Evolutionary conservation across 306 rosid species (phyloP), one percentile per base, ranked within the genome.

Genomic region (Cicer judaicum): DNA sequence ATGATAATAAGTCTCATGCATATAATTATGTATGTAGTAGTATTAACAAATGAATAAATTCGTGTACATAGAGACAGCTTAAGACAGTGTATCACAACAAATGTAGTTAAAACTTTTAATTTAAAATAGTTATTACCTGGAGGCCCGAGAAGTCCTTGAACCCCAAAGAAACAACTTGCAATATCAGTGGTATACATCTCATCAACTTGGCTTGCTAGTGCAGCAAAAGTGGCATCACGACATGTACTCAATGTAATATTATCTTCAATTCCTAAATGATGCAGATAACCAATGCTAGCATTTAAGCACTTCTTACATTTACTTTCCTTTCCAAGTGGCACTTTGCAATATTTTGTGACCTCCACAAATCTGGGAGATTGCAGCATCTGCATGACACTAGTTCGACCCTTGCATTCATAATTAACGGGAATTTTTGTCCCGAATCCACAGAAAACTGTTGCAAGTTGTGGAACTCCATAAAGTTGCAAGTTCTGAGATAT

Each of bases 101-200:
- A 39, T 75, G 15, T 50, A 2, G 8, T 59, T 59, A 78, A 46
- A 7, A 13, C 44, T 14, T 21, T 6, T 36, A 46, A 54, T 81
- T 47, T 47, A 10, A 36, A 56, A 63, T 36, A 34, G 61, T 56
- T 61, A 76, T 63, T 88, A 92, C 97, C 95, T 78, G 87, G 87
- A 76, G 85, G 79, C 34, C 39, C 40, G 50, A 76, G 81, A 73
- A 92, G 90, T 66, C 90, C 96, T 85, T 87, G 92, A 82, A 92
- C 91, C 55, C 97, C 93, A 83, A 94, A 94, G 82, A 94, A 90
- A 84, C 99, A 94, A 81, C 80, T 86, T 50, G 97, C 99, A 64
- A 89, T 85, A 83, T 85, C 93, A 86, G 85, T 29, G 15, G 88
- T 84, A 55, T 92, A 86, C 57, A 53, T 65, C 56, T 71, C 75